Base-by-base conservation (phyloP, 1,284 basidiomycete species). In the Trichosporon asahii region DNA sequence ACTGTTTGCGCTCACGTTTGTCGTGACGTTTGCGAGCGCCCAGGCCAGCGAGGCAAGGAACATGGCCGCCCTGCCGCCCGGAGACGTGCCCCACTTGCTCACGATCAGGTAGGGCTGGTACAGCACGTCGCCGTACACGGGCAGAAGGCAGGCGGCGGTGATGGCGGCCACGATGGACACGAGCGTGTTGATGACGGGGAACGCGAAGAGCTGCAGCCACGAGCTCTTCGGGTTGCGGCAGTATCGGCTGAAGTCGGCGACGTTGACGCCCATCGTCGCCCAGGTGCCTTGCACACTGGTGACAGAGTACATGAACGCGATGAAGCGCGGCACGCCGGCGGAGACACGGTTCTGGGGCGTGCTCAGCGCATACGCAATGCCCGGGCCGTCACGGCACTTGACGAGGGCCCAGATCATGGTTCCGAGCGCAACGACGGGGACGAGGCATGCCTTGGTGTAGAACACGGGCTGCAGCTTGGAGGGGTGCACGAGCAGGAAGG, bases 41-140 rank as follows among this genome's bases (percentile, higher is more conserved):
- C 92, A 82, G n/a, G 87, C 85, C 78, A 91, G 88, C 0, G 90
- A 85, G 1, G 88, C 88, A 78, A 94, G 92, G 85, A 94, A 94
- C 18, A 90, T 88, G 0, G 89, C 91, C 0, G 91, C 89, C 25
- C 75, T 71, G 14, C 70, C 70, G 25, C 66, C 70, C 4, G 67
- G 66, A 2, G 70, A 69, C 6, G 70, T 72, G 44, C 65, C 57
- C 70, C 70, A 72, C 55, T 72, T 72, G 49, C 68, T 64, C n/a
- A 76, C 72, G 60, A 79, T 70, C 65, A 76, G 74, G 69, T 77
- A 77, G 9, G 75, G 74, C 68, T 75, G 73, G 68, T 70, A 79
- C 7, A 73, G 66, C 29, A 86, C 82, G 66, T 86, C 78, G 44
- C 88, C 89, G 76, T 90, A 90, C 3, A 90, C 68, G 7, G 68